Base-by-base conservation (phyloP, 2,329 filamentous ascomycete genomes). In the Berkeleyomyces basicola region DNA sequence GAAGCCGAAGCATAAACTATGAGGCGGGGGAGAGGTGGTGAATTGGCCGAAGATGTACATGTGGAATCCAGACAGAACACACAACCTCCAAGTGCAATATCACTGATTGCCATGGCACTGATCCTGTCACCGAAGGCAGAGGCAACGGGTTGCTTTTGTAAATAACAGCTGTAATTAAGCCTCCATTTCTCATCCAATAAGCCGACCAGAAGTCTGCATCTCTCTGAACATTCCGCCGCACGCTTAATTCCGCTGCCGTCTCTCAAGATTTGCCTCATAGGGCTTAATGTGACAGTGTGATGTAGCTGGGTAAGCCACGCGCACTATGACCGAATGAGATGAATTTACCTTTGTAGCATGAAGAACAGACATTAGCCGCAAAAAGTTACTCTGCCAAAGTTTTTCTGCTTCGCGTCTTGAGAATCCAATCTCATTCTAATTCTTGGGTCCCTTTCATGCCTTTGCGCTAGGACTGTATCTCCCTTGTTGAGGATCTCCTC, bases 11-110 rank as follows among this genome's bases (percentile, higher is more conserved):
- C 65, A 65, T 7, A 68, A 66, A 62, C 64, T 69, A 51, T 70
- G 63, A 62, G 60, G 66, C 58, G 40, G 67, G 62, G 9, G 55
- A 69, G 36, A 72, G 68, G 67, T 58, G 74, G 68, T 73, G 46
- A 10, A 31, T 61, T 42, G 16, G 59, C 36, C 11, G 6, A n/a
- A 46, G 16, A 3, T n/a, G 43, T 46, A 46, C 43, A n/a, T 46
- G 3, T n/a, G 3, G 5, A n/a, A 23, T 23, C 23, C 23, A 23
- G 23, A 49, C 9, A 9, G 46, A 49, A 9, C n/a, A 9, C n/a
- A 23, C 46, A 23, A 7, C 3, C 46, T 23, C n/a, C 31, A 23
- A 7, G 14, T 49, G 3, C n/a, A 49, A 49, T 7, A 49, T 3
- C n/a, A 23, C 31, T 1, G 23, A 23, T 23, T 1, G 23, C 23